Base-by-base conservation (phyloP, 208 protist genomes). In the Ichthyophonus hoferi region DNA sequence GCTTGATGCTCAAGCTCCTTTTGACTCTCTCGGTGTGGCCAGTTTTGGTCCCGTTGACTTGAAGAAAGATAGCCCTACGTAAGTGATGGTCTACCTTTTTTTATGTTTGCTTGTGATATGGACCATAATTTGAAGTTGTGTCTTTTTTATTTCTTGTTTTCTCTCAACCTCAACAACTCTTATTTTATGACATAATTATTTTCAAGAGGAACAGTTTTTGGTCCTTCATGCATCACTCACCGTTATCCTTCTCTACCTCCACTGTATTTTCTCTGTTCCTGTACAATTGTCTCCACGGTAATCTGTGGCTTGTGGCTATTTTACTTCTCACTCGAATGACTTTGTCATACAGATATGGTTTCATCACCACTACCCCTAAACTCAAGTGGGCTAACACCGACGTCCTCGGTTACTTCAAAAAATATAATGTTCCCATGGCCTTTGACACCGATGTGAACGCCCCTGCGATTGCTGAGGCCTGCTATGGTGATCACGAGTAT, bases 401-500 rank as follows among this genome's bases (percentile, higher is more conserved):
- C 17, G 85, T 88, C 17, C 31, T 78, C 83, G 38, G 37, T 3
- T 50, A 40, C 12, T 88, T 81, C 85, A 35, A 34, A 88, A 2
- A 88, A 12, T 84, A 40, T 1, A 35, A 67, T n/a, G 67, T 87
- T n/a, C 93, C 92, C 24, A 79, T 90, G 37, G 86, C 40, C 33
- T 95, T 95, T 50, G 94, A 95, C 76, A 95, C 94, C 12, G 94
- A 95, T 88, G 93, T 95, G 1, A 95, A 95, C 87, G 94, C 91
- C 67, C 90, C 94, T 1, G 94, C 94, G 1, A 42, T 93, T 0
- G 85, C 79, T 17, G 93, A 95, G 79, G 76, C 79, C 40, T 58
- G 38, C 34, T 87, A 93, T 77, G 86, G 58, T 40, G 33, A 1
- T 17, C 92, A 88, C 58, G 42, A 38, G 81, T 85, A 85, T n/a